Conservation (phyloP, 441 rosid species). For the Euphorbia schlechtendalii region DNA sequence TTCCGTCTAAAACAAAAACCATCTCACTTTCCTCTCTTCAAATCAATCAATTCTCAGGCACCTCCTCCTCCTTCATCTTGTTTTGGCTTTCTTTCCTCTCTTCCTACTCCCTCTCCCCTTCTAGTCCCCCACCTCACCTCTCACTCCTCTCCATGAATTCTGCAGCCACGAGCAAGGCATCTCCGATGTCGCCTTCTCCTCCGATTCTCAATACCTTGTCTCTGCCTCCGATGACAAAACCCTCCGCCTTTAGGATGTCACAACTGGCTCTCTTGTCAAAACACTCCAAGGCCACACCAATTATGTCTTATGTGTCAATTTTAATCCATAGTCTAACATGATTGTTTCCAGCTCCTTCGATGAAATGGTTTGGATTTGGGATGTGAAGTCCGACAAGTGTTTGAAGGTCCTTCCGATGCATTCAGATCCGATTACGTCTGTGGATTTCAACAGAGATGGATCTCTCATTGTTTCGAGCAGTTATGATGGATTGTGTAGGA, state of each 20-base stretch:
- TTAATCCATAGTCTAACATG: too few species aligned
- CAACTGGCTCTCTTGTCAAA: too few species aligned
- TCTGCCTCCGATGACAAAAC: constrained; percentile 93
- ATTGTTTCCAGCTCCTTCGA: constrained; percentile 84
- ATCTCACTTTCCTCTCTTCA: too few species aligned
- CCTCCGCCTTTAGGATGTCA: constrained; percentile 78
- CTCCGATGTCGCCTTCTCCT: constrained; percentile 84
- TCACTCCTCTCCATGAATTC: constrained; percentile 46
- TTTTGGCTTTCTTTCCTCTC: too few species aligned
- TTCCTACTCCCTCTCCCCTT: constrained; percentile 48
- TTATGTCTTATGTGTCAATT: too few species aligned
- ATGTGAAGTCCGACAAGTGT: constrained; percentile 74
- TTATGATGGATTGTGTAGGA: constrained; percentile 79
- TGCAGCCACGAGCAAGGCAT: constrained; percentile 72
- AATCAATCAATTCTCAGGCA: too few species aligned
- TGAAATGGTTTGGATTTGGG: constrained; percentile 95
- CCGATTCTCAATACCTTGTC: constrained; percentile 74
- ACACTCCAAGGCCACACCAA: too few species aligned
- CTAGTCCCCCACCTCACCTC: constrained; percentile 30
- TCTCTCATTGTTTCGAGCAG: constrained; percentile 96
- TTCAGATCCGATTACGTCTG: constrained; percentile 80
- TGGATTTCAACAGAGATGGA: constrained; percentile 73
- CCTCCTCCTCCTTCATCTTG: too few species aligned
- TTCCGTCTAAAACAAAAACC: too few species aligned
- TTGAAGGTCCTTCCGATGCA: constrained; percentile 88